Evolutionary conservation across 805 yeast species (phyloP).

Genomic region (Saturnispora gosingensis): DNA sequence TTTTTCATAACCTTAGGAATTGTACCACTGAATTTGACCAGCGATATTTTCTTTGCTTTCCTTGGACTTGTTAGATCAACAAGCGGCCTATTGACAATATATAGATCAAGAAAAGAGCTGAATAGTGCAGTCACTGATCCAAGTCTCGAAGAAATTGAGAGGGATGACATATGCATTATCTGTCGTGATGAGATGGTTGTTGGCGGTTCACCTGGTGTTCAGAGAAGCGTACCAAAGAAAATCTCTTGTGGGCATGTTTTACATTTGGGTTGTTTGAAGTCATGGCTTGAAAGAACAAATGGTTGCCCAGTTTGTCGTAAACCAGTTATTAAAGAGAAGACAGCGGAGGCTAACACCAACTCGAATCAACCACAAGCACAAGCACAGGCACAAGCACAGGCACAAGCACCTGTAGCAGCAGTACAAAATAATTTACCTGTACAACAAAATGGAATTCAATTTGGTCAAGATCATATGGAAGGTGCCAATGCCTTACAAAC

Average conservation of each 20-base stretch:
- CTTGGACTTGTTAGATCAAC: slow-evolving; percentile 26
- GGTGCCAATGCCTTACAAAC: not conserved
- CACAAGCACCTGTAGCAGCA: not conserved
- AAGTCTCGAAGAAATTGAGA: slow-evolving; percentile 46
- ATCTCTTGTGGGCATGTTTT: slow-evolving; percentile 79
- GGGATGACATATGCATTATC: slow-evolving; percentile 70
- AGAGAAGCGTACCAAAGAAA: slow-evolving; percentile 57
- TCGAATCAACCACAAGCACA: not conserved
- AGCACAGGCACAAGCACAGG: too few species aligned
- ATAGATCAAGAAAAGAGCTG: slow-evolving; percentile 46
- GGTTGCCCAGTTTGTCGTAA: slow-evolving; percentile 89
- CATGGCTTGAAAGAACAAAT: slow-evolving; percentile 88
- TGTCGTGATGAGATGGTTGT: slow-evolving; percentile 84
- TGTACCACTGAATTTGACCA: slow-evolving; percentile 25
- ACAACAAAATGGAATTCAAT: not conserved
- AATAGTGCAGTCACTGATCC: slow-evolving; percentile 60
- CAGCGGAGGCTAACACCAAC: not conserved
- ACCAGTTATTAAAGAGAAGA: slow-evolving; percentile 37
- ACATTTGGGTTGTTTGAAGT: slow-evolving; percentile 82
- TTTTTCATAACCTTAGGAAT: slow-evolving; percentile 35
- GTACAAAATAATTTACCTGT: not conserved
- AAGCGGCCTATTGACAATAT: slow-evolving; percentile 30
- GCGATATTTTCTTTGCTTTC: slow-evolving; percentile 25
- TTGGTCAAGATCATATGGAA: not conserved
- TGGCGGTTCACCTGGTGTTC: slow-evolving; percentile 21